Percentiles rank a stretch among this genome's conserved stretches.
phyloP scores from a whole-genome alignment of 129 eudicot genomes.

The Solidago caesia region DNA sequence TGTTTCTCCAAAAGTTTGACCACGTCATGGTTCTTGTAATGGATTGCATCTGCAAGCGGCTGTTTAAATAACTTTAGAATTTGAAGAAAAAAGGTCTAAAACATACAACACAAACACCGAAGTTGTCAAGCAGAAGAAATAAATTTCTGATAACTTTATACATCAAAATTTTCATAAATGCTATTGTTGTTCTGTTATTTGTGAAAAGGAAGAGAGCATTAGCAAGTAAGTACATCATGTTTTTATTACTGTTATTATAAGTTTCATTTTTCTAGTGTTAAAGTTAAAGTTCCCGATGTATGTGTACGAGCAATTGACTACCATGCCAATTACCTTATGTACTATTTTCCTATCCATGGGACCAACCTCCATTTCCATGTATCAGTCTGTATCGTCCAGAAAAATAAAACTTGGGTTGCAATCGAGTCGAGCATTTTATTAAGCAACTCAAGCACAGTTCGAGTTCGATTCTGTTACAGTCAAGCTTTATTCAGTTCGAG shows the following conservation, averaged over 20 bases:
- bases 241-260: too few species aligned
- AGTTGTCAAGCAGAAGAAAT: not conserved
- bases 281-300: not conserved
- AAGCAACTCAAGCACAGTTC: too few species aligned
- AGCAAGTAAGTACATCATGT: too few species aligned
- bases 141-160: not conserved
- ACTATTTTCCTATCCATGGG: not conserved
- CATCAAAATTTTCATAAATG: not conserved
- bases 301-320: too few species aligned
- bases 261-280: not conserved
- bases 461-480: too few species aligned
- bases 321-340: not conserved
- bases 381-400: too few species aligned
- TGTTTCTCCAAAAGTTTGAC: slow-evolving; percentile 82
- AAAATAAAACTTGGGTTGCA: too few species aligned
- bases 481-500: too few species aligned
- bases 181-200: too few species aligned
- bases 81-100: not conserved
- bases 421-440: too few species aligned
- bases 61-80: slow-evolving; percentile 37
- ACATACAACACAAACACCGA: not conserved
- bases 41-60: slow-evolving; percentile 99
- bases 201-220: too few species aligned
- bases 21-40: slow-evolving; percentile 79
- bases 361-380: too few species aligned